Conservation (phyloP, 495 filamentous ascomycete genomes). For the Staphylotrichum longicolle region DNA sequence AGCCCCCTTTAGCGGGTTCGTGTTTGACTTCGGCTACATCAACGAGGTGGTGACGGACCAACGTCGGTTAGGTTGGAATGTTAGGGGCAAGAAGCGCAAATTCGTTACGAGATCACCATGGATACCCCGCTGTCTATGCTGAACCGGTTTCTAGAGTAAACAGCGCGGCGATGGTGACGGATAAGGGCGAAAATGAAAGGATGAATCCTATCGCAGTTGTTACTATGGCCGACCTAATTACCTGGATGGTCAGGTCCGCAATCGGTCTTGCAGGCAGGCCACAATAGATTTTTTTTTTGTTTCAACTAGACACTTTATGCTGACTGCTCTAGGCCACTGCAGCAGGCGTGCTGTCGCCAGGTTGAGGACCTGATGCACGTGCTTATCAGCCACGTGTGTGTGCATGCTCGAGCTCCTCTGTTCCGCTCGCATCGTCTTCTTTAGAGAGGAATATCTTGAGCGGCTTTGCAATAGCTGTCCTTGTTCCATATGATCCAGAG, state of each 20-base stretch:
- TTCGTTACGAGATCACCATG: constrained; percentile 92
- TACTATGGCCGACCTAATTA: constrained; percentile 92
- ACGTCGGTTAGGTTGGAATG: constrained; percentile 54
- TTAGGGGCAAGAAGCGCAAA: constrained; percentile 54
- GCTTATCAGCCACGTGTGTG: too few species aligned
- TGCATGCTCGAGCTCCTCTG: too few species aligned
- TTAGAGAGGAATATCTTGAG: too few species aligned
- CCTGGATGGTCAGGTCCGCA: constrained; percentile 95
- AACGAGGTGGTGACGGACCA: constrained; percentile 86
- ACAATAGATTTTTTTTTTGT: too few species aligned
- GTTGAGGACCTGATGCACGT: too few species aligned
- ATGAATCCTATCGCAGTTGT: constrained; percentile 81
- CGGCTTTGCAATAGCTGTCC: too few species aligned
- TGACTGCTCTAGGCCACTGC: too few species aligned
- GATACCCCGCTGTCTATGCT: constrained; percentile 81
- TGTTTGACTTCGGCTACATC: constrained; percentile 90
- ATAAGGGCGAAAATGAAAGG: constrained; percentile 54
- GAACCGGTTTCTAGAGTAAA: constrained; percentile 95
- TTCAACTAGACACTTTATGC: too few species aligned
- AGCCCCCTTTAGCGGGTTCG: constrained; percentile 77
- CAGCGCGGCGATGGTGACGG: constrained; percentile 88
- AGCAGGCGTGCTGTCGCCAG: too few species aligned
- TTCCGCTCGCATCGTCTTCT: too few species aligned
- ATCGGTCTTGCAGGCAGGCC: too few species aligned
- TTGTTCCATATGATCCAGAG: too few species aligned